Conservation (phyloP, 805 yeast genomes). For the Jamesozyma hellenica region DNA sequence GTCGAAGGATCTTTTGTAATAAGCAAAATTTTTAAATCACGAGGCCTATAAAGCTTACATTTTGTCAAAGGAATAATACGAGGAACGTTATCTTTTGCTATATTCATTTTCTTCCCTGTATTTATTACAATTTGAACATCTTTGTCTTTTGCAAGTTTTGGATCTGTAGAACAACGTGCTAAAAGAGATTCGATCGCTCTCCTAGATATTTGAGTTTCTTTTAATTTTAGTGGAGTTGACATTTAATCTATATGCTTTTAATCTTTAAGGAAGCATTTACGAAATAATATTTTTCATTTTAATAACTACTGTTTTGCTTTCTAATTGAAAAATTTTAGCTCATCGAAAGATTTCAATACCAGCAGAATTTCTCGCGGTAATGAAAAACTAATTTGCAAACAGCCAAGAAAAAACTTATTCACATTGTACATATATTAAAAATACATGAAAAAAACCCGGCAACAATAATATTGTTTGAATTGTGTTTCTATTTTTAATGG, state of each 20-base stretch:
- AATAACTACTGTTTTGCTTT: too few relatives aligned
- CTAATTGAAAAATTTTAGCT: neutral
- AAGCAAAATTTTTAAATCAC: conserved; percentile 44
- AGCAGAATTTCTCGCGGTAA: neutral
- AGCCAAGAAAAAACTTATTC: too few relatives aligned
- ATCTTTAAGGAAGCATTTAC: too few relatives aligned
- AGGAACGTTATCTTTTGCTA: conserved; percentile 41
- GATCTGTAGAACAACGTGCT: conserved; percentile 25
- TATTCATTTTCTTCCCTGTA: conserved; percentile 33
- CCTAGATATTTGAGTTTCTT: conserved; percentile 8
- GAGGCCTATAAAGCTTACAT: conserved; percentile 38
- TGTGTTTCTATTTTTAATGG: neutral
- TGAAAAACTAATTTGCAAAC: too few relatives aligned
- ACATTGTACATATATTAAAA: too few relatives aligned
- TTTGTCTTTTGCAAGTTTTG: conserved; percentile 20
- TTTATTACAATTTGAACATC: conserved; percentile 36
- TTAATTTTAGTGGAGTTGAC: conserved; percentile 6
- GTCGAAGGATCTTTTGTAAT: conserved; percentile 68
- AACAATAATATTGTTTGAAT: neutral
- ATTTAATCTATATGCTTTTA: neutral
- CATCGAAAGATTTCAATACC: neutral
- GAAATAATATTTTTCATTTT: too few relatives aligned
- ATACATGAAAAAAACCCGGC: neutral
- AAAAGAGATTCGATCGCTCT: conserved; percentile 20
- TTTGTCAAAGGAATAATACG: conserved; percentile 49